Evolutionary conservation across 208 protist genomes (phyloP), one percentile per base, ranked within the genome.

Genomic region (Kentomonas sorsogonicus): DNA sequence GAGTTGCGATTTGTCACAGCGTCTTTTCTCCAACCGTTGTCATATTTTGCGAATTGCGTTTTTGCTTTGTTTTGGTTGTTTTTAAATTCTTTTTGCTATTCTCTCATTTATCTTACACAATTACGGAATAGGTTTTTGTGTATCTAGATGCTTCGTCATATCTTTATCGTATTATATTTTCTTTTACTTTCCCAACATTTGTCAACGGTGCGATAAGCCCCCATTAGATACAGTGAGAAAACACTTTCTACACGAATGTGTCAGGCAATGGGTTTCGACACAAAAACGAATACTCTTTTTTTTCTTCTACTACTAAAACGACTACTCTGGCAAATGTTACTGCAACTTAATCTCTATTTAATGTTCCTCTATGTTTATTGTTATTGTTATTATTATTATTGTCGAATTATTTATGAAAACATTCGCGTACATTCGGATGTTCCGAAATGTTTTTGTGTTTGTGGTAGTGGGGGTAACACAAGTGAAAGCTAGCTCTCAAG

Each of bases 101-200:
- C 53, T 36, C 31, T 58, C 18, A 25, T 50, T 22, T n/a, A 9
- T 51, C 16, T 18, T 38, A 13, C 29, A 18, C n/a, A 43, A 36
- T 52, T 26, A 16, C 22, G 27, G 34, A 36, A 55, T 38, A 2
- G 30, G 31, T 58, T 5, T 18, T 56, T n/a, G 6, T 36, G 3
- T 50, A 41, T 15, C 39, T 50, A 25, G 4, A 51, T 3, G 5
- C 11, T 41, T 25, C 7, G 2, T 41, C 34, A 53, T 41, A 45
- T 45, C 40, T 20, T n/a, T 53, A 27, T 43, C 30, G 0, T 13
- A 2, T 60, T 31, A 33, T 55, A 55, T 60, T 41, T 54, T 51
- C 55, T 53, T 52, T 53, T 72, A 55, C 26, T 61, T 60, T 44
- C 15, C 30, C 45, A 1, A 15, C 43, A 20, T 47, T 47, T 4